phyloP scores from a whole-genome alignment of 176 grass and related monocot genomes.

The Puccinellia tenuiflora region DNA sequence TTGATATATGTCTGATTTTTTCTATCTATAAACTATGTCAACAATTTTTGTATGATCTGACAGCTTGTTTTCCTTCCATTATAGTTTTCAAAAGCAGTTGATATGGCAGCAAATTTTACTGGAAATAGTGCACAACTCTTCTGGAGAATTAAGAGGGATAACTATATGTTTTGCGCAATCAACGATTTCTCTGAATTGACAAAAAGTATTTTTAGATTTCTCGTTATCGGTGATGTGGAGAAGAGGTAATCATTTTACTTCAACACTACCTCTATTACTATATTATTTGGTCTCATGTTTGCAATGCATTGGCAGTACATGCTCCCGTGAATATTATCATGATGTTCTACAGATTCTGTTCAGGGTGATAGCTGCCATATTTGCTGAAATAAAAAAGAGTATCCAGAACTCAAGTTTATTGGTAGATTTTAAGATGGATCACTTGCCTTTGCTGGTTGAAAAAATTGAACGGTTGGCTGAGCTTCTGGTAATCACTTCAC shows the following conservation, averaged over 20 bases:
- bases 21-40: neutral
- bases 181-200: conserved; percentile 69
- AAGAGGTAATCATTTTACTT: conserved; percentile 51
- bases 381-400: conserved; percentile 54
- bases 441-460: conserved; percentile 51
- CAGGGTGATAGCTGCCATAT: conserved; percentile 68
- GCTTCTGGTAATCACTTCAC: conserved; percentile 60
- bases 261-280: neutral
- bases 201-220: conserved; percentile 58
- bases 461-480: conserved; percentile 63
- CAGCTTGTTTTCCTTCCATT: conserved; percentile 27
- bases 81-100: conserved; percentile 80
- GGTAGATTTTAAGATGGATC: conserved; percentile 59
- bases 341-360: conserved; percentile 42
- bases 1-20: neutral
- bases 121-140: conserved; percentile 52
- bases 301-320: conserved; percentile 15
- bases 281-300: neutral
- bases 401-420: conserved; percentile 71
- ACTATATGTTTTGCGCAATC: conserved; percentile 76
- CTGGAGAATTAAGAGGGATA: conserved; percentile 68
- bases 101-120: conserved; percentile 72
- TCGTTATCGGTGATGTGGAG: conserved; percentile 66
- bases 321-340: conserved; percentile 34
- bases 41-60: neutral